A percentile compares a stretch with the other conserved stretches of the same genome.
These are phyloP conservation scores for Sclerotinia subarctica DNA, from an alignment of 2,329 filamentous ascomycete species.

Conservation along the genomic window DNA sequence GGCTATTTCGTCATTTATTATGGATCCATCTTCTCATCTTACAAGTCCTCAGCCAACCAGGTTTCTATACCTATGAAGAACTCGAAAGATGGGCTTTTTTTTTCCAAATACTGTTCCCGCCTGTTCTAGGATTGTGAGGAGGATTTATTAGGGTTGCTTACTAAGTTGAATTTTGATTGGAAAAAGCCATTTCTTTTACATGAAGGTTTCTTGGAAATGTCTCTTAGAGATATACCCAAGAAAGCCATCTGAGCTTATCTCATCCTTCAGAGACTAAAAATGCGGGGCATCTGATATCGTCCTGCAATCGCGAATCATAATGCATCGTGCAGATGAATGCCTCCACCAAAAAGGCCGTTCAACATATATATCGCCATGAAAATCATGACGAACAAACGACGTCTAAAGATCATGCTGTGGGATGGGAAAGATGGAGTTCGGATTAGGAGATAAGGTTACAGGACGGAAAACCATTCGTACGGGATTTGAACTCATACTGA, in stretches of 20 bases:
- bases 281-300: background rate
- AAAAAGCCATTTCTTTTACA: background rate
- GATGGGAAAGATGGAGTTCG: background rate
- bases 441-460: background rate
- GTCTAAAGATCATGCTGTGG: background rate
- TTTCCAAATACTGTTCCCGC: background rate
- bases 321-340: background rate
- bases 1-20: slow-evolving; percentile 4
- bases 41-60: background rate
- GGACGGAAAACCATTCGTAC: background rate
- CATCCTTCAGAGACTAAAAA: background rate
- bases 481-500: background rate
- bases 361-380: background rate
- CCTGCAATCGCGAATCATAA: background rate
- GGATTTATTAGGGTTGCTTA: background rate
- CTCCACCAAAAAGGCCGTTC: background rate
- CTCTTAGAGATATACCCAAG: background rate
- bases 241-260: slow-evolving; percentile 1
- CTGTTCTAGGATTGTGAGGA: background rate
- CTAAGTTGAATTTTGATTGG: background rate
- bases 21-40: background rate
- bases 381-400: background rate
- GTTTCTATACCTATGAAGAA: background rate
- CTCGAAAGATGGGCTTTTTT: background rate
- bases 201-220: background rate